Evolutionary conservation across 78 protist genomes (phyloP).

Genomic region (Bigelowiella natans): DNA sequence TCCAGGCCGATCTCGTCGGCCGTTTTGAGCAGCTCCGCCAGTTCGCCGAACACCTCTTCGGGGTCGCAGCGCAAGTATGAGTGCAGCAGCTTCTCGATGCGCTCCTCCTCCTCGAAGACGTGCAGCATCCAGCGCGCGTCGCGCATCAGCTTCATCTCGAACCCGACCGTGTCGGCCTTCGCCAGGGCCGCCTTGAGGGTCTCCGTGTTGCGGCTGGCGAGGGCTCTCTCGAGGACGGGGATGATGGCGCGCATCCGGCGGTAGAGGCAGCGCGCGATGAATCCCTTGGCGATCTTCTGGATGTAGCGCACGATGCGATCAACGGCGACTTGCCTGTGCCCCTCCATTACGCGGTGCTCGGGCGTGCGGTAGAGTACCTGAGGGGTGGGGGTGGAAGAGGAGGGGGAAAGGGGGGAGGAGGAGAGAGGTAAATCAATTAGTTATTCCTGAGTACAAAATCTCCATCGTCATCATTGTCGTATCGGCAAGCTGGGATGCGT

Average conservation of each 20-base stretch:
- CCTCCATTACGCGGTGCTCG: conserved; percentile 3
- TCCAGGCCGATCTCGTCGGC: no score
- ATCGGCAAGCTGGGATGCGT: no score
- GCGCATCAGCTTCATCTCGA: background rate
- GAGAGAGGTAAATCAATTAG: no score
- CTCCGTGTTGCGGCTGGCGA: no score
- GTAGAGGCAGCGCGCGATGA: background rate
- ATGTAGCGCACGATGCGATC: background rate
- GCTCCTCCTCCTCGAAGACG: background rate
- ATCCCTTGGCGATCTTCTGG: background rate
- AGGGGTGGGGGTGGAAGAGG: no score
- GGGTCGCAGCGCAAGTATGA: background rate
- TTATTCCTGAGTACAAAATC: no score
- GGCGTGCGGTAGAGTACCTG: background rate
- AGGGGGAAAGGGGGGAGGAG: no score
- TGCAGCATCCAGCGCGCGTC: background rate
- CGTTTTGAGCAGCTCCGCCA: no score
- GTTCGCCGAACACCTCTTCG: no score
- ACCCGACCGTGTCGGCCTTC: no score
- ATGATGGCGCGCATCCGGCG: background rate
- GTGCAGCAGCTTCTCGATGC: background rate
- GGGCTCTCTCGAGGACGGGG: background rate
- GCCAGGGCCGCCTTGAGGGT: no score
- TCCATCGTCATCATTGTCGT: no score
- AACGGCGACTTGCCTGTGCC: background rate